Evolutionary conservation across 495 filamentous ascomycete species (phyloP).

Genomic region (Bryoglossum gracile): DNA sequence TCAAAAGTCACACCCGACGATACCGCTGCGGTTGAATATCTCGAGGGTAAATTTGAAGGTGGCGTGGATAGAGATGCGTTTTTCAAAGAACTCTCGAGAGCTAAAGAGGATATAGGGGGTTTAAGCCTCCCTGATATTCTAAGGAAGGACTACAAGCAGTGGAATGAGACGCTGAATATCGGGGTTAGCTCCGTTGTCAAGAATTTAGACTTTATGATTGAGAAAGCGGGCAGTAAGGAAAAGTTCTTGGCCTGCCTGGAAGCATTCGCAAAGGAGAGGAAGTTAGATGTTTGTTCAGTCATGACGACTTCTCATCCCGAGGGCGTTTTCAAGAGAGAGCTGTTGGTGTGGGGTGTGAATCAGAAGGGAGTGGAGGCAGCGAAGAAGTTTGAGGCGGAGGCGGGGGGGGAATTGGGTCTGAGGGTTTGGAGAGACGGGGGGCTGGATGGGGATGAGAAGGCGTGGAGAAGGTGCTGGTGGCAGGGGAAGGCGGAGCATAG

Average conservation of each 20-base stretch:
- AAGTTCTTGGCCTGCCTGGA: conserved; percentile 42
- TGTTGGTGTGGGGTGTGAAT: conserved; percentile 60
- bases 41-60: conserved; percentile 39
- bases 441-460: conserved; percentile 35
- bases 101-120: conserved; percentile 64
- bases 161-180: conserved; percentile 48
- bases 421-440: conserved; percentile 41
- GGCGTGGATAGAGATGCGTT: conserved; percentile 51
- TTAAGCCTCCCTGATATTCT: conserved; percentile 69
- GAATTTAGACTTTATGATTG: conserved; percentile 53
- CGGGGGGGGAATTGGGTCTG: conserved; percentile 46
- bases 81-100: conserved; percentile 52
- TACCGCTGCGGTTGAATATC: conserved; percentile 52
- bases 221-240: conserved; percentile 43
- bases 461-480: conserved; percentile 52
- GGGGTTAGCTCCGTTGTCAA: conserved; percentile 73
- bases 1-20: conserved; percentile 73
- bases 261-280: conserved; percentile 48
- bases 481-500: conserved; percentile 63
- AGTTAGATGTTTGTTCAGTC: conserved; percentile 59
- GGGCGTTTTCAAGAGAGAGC: conserved; percentile 59
- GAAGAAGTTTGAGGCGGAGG: conserved; percentile 44
- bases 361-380: conserved; percentile 37
- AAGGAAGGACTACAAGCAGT: conserved; percentile 89
- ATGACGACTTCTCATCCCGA: conserved; percentile 61